A percentile compares a stretch with the other conserved stretches of the same genome.
phyloP scores from a whole-genome alignment of 257 asterid species.

The Ligustrum vulgare region DNA sequence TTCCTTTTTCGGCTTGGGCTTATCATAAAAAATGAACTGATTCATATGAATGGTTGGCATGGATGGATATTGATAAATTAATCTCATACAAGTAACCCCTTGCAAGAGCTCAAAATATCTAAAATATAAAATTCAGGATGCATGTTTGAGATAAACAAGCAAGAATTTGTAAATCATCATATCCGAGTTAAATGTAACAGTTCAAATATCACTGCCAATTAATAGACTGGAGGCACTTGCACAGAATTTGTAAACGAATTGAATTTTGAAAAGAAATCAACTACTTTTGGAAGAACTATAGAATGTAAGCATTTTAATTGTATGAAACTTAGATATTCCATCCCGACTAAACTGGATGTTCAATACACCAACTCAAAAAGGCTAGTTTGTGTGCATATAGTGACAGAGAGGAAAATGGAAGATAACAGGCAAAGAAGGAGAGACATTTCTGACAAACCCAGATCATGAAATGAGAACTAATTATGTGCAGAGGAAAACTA shows the following conservation, averaged over 20 bases:
- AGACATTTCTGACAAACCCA: neutral
- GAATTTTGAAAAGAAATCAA: neutral
- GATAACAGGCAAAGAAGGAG: neutral
- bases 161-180: neutral
- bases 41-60: neutral
- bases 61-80: neutral
- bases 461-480: constrained; percentile 4
- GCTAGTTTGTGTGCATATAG: neutral
- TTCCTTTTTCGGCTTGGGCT: neutral
- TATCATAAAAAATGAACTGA: neutral
- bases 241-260: neutral
- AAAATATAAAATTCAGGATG: neutral
- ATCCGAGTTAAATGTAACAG: neutral
- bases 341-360: neutral
- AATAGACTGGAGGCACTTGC: neutral
- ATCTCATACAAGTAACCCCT: neutral
- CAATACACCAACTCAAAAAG: neutral
- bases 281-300: neutral
- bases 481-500: neutral
- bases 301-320: neutral
- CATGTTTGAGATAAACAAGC: neutral
- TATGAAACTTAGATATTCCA: neutral
- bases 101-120: neutral
- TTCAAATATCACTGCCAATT: neutral
- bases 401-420: neutral